Evolutionary conservation across 192 early-diverging fungal genomes (phyloP).

Genomic region (Neocallimastix lanati): DNA sequence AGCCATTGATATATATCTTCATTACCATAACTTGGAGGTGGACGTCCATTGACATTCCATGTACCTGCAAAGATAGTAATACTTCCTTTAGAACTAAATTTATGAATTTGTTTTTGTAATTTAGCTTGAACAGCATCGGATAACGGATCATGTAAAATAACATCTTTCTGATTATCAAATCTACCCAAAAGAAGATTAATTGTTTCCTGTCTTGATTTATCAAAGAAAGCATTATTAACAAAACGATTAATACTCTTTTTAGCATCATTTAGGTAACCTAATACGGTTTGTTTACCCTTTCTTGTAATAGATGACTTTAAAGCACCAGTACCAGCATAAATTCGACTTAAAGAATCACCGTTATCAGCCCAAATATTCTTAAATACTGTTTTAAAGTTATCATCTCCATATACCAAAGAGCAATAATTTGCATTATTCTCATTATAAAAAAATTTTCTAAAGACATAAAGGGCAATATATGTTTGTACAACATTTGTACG

Average conservation of each 20-base stretch:
- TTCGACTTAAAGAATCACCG: slow-evolving; percentile 75
- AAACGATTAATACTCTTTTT: slow-evolving; percentile 83
- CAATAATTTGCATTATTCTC: not conserved
- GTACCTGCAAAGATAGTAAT: slow-evolving; percentile 66
- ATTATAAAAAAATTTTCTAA: not conserved
- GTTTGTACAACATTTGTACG: slow-evolving; percentile 93
- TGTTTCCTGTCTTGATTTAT: slow-evolving; percentile 79
- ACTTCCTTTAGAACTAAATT: slow-evolving; percentile 35
- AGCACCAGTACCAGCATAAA: slow-evolving; percentile 94
- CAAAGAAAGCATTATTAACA: slow-evolving; percentile 89
- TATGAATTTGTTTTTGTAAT: slow-evolving; percentile 8
- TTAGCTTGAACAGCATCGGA: slow-evolving; percentile 12
- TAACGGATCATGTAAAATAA: slow-evolving; percentile 17
- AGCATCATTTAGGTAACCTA: slow-evolving; percentile 75
- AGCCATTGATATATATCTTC: slow-evolving; percentile 48
- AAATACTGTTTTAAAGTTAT: not conserved
- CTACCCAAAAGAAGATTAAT: slow-evolving; percentile 74
- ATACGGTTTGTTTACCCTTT: slow-evolving; percentile 69
- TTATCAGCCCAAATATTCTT: slow-evolving; percentile 58
- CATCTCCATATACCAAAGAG: not conserved
- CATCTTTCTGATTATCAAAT: slow-evolving; percentile 1
- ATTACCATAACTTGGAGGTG: slow-evolving; percentile 24
- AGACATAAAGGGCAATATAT: slow-evolving; percentile 46
- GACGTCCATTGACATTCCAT: slow-evolving; percentile 79
- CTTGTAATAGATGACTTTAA: slow-evolving; percentile 76